A percentile compares a stretch with the other conserved stretches of the same genome.
Conservation (phyloP, 1,284 basidiomycete genomes). For the Cryptococcus maquisensis region DNA sequence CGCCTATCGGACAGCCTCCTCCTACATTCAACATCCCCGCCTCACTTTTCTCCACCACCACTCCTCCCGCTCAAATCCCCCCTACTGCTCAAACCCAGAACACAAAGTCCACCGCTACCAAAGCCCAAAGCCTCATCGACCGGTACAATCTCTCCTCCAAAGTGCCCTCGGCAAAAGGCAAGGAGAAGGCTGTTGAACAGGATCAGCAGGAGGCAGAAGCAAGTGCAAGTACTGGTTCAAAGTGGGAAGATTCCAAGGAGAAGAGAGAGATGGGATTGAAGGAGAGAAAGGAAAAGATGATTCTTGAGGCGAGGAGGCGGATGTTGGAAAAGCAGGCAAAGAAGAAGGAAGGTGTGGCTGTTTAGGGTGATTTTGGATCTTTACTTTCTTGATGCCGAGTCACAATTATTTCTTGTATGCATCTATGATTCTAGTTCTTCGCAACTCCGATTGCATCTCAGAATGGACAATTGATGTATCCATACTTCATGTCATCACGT, state of each 20-base stretch:
- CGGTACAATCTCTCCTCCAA: conserved; percentile 28
- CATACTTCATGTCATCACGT: no score
- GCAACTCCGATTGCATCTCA: no score
- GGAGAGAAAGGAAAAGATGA: conserved; percentile 45
- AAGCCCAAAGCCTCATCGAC: conserved; percentile 33
- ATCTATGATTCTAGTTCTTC: no score
- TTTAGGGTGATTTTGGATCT: background rate
- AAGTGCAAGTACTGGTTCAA: conserved; percentile 3
- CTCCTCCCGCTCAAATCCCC: conserved; percentile 4
- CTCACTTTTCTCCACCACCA: conserved; percentile 19
- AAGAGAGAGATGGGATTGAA: conserved; percentile 37
- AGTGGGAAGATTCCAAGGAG: conserved; percentile 44
- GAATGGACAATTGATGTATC: no score
- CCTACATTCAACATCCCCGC: conserved; percentile 27
- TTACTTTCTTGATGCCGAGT: no score
- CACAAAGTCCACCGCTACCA: background rate
- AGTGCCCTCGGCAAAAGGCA: conserved; percentile 24
- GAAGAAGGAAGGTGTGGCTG: conserved; percentile 1
- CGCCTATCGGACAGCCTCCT: conserved; percentile 22
- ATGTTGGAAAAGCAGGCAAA: conserved; percentile 36
- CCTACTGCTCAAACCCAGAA: background rate
- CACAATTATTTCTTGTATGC: conserved; percentile 6
- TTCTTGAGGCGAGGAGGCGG: conserved; percentile 41
- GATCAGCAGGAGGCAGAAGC: background rate
- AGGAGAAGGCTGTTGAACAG: conserved; percentile 14